Conservation (phyloP, 805 yeast genomes). For the Hanseniaspora jakobsenii region DNA sequence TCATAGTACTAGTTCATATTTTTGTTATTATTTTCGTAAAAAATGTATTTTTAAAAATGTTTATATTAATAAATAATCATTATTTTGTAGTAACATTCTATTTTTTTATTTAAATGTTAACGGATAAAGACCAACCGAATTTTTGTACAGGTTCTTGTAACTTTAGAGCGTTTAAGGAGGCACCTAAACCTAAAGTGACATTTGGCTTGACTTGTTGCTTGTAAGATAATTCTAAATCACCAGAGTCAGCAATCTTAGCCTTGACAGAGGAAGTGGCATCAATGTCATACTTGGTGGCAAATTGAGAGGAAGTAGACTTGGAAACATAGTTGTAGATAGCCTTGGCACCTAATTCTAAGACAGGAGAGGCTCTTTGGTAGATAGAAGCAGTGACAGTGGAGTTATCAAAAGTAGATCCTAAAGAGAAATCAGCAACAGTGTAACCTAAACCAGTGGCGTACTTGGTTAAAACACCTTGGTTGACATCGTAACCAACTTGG, state of each 20-base stretch:
- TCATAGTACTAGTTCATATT: too few species aligned
- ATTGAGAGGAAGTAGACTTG: constrained; percentile 72
- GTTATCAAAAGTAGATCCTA: constrained; percentile 61
- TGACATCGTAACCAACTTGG: constrained; percentile 91
- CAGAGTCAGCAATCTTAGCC: constrained; percentile 94
- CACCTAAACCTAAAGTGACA: constrained; percentile 92
- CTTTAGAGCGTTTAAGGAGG: constrained; percentile 90
- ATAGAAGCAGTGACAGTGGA: constrained; percentile 85
- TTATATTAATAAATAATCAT: background rate
- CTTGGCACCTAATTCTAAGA: constrained; percentile 94
- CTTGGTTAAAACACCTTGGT: constrained; percentile 82
- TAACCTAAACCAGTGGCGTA: constrained; percentile 91
- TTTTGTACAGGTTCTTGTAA: constrained; percentile 95
- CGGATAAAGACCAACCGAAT: constrained; percentile 88
- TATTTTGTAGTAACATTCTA: background rate
- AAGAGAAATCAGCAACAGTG: constrained; percentile 75
- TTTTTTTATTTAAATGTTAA: constrained; percentile 54
- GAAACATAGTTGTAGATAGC: constrained; percentile 84
- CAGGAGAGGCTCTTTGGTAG: constrained; percentile 88
- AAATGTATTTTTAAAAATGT: too few species aligned
- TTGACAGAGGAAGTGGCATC: constrained; percentile 83
- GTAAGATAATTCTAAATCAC: constrained; percentile 86
- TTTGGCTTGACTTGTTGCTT: constrained; percentile 92
- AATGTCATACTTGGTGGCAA: constrained; percentile 87
- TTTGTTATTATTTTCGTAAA: too few species aligned